A percentile compares a stretch with the other conserved stretches of the same genome.
Evolutionary conservation across 495 filamentous ascomycete genomes (phyloP).

Genomic region (Sabuloglossum arenarium): DNA sequence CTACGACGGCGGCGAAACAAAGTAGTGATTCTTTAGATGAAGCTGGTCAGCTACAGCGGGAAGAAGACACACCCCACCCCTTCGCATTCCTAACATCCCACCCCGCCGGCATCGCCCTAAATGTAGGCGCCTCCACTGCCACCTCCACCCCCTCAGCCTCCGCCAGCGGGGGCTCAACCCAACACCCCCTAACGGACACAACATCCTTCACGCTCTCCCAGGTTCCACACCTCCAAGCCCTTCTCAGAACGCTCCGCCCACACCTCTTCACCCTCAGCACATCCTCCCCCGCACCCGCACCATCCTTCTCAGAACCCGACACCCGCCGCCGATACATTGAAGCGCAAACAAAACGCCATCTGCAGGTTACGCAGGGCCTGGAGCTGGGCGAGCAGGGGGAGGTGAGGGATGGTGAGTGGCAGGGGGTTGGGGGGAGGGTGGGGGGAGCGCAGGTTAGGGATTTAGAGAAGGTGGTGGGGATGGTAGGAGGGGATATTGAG

Average conservation of each 20-base stretch:
- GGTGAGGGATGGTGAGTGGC: conserved; percentile 25
- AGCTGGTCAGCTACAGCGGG: conserved; percentile 4
- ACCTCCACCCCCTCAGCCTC: background rate
- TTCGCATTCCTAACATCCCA: conserved; percentile 24
- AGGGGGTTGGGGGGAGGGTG: background rate
- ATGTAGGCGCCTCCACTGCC: background rate
- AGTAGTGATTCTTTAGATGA: background rate
- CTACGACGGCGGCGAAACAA: background rate
- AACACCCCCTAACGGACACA: conserved; percentile 36
- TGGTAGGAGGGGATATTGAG: background rate
- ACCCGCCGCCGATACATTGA: conserved; percentile 59
- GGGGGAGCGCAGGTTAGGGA: background rate
- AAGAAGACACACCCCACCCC: conserved; percentile 11
- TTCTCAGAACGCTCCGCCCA: conserved; percentile 11
- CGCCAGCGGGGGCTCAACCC: background rate
- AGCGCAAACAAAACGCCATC: conserved; percentile 34
- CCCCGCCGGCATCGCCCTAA: conserved; percentile 1
- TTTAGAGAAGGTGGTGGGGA: background rate
- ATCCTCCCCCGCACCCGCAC: background rate
- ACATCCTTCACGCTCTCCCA: conserved; percentile 65
- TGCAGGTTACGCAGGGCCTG: conserved; percentile 31
- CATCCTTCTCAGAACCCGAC: background rate
- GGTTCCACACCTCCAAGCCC: conserved; percentile 41
- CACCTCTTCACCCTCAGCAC: background rate
- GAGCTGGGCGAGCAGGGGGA: conserved; percentile 33